phyloP scores from a whole-genome alignment of 1,139 yeast genomes.

The Debaryomyces sp. region DNA sequence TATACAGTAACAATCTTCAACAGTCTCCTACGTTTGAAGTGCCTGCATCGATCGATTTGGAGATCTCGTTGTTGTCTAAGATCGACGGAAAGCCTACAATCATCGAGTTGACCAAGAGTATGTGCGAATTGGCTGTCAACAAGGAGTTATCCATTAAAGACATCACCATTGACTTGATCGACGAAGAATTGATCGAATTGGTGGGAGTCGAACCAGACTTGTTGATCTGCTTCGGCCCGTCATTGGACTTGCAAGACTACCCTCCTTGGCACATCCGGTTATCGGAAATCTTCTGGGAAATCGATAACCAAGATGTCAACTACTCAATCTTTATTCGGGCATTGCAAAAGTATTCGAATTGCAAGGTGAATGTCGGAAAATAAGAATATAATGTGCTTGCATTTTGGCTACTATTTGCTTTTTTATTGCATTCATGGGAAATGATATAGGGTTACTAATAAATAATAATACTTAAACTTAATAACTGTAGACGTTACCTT shows the following conservation, averaged over 20 bases:
- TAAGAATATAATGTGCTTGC: slow-evolving; percentile 22
- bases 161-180: slow-evolving; percentile 72
- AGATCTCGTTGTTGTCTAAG: slow-evolving; percentile 65
- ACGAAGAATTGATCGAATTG: slow-evolving; percentile 70
- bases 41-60: slow-evolving; percentile 49
- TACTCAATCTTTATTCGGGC: slow-evolving; percentile 89
- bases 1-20: slow-evolving; percentile 41
- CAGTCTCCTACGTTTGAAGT: slow-evolving; percentile 14
- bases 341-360: slow-evolving; percentile 72
- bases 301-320: slow-evolving; percentile 75
- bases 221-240: slow-evolving; percentile 81
- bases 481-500: not conserved
- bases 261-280: slow-evolving; percentile 98
- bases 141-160: slow-evolving; percentile 67
- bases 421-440: not conserved
- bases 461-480: not conserved
- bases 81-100: slow-evolving; percentile 90
- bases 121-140: slow-evolving; percentile 72
- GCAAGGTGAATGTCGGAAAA: slow-evolving; percentile 88
- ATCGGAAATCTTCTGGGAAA: slow-evolving; percentile 88
- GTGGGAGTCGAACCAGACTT: slow-evolving; percentile 93
- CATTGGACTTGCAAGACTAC: slow-evolving; percentile 84
- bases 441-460: not conserved
- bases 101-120: slow-evolving; percentile 83
- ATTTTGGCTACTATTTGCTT: not conserved